These are phyloP conservation scores for Nicotiana sylvestris DNA, from an alignment of 257 asterid species.

Conservation along the genomic window DNA sequence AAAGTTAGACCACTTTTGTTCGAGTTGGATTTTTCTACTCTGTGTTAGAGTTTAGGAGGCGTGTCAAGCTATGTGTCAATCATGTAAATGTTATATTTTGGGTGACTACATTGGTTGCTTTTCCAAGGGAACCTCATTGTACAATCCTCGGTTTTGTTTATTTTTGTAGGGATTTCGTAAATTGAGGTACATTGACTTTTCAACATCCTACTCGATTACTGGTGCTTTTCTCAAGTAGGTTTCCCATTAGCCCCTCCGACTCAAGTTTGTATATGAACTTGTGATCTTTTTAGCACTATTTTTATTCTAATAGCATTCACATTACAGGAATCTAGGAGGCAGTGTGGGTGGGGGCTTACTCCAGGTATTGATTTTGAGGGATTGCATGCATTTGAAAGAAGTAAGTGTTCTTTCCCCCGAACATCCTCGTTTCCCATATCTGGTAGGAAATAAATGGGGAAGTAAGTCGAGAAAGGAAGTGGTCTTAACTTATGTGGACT, in stretches of 20 bases:
- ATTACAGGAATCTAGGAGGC: conserved; percentile 67
- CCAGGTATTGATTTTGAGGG: conserved; percentile 68
- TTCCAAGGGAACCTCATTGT: not conserved
- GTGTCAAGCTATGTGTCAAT: not conserved
- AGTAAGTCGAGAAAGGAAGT: not conserved
- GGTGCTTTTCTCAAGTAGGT: conserved; percentile 82
- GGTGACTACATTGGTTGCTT: not conserved
- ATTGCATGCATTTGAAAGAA: conserved; percentile 78
- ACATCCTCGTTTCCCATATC: not conserved
- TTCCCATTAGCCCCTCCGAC: not conserved
- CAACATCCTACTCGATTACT: conserved; percentile 62
- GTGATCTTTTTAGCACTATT: not conserved
- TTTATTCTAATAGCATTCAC: not conserved
- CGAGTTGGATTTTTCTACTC: not conserved
- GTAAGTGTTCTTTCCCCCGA: conserved; percentile 30
- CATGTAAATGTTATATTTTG: not conserved
- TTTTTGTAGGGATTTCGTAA: conserved; percentile 64
- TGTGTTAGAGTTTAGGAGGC: not conserved
- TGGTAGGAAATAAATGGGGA: not conserved
- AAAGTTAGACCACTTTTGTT: not conserved
- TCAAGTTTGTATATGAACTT: not conserved
- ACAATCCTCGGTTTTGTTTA: not conserved
- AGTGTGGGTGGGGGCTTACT: conserved; percentile 47
- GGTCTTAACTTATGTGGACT: conserved; percentile 15
- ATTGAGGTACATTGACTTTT: conserved; percentile 67